phyloP scores from a whole-genome alignment of 169 alveolate genomes.

The Plasmodium sp. region DNA sequence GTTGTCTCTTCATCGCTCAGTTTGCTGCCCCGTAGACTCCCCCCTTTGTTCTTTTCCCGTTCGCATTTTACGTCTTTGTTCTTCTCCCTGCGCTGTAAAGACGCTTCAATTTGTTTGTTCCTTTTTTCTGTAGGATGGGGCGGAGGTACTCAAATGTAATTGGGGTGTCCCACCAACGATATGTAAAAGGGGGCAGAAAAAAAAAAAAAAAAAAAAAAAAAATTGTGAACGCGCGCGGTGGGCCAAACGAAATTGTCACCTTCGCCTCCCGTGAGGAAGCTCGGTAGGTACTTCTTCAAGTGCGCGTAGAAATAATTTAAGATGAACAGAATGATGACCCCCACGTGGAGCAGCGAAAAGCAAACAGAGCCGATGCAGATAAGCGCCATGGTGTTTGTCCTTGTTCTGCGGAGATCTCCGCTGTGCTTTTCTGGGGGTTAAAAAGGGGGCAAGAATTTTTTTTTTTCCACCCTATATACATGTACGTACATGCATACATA shows the following conservation, averaged over 20 bases:
- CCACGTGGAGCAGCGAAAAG: conserved; percentile 65
- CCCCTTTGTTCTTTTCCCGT: background rate
- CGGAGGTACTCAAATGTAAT: background rate
- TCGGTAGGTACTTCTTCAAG: conserved; percentile 30
- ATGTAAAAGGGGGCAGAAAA: background rate
- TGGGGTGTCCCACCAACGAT: background rate
- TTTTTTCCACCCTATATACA: background rate
- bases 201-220: background rate
- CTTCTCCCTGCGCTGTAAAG: conserved; percentile 24
- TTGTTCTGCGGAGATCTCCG: background rate
- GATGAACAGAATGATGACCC: conserved; percentile 9
- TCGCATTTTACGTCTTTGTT: conserved; percentile 16
- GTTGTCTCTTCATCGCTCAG: background rate
- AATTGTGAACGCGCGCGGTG: background rate
- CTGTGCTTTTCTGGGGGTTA: background rate
- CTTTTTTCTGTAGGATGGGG: background rate
- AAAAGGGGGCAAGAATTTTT: background rate
- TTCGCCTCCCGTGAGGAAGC: background rate
- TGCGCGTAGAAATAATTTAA: conserved; percentile 46
- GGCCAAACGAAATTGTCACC: background rate
- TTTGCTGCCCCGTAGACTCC: background rate
- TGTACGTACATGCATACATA: no score
- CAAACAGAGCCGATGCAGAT: conserved; percentile 72
- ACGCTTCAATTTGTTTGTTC: conserved; percentile 7
- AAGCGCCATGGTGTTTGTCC: conserved; percentile 41